Base-by-base conservation (phyloP, 768 basidiomycete genomes). In the Tylopilus sp. region DNA sequence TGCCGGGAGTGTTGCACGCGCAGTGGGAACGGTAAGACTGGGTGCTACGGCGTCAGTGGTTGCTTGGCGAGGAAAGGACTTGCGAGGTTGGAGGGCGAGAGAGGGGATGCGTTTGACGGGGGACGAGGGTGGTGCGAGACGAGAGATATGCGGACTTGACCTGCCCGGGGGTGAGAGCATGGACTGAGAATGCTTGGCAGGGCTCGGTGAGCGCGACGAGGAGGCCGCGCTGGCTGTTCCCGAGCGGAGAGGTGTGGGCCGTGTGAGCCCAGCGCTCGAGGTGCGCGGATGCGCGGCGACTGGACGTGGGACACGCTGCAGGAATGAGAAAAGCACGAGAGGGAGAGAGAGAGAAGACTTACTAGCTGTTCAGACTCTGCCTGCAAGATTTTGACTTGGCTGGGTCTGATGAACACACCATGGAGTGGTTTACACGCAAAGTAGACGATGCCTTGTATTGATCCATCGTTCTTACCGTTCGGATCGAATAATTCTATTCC, bases 401-500 rank as follows among this genome's bases (percentile, higher is more conserved):
- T 87, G 0, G 88, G 82, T 31, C 90, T 78, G 6, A 98, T 85
- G 65, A 99, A 98, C 25, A 98, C 88, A 42, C 97, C 97, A 72
- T 90, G 74, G 26, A 75, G 74, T 42, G 76, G 73, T 61, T 78
- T 79, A 73, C 93, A 98, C 17, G 73, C 75, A 68, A 99, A 99
- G 72, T 98, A 99, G 2, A 69, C 56, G 44, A 82, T 69, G 15
- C 87, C 92, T 31, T 85, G 75, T 8, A 99, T 88, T 1, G 83
- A 80, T 1, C 97, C 97, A 60, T 98, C 91, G 74, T 99, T 99
- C 84, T 98, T 99, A 35, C 97, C 97, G 40, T 81, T 86, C 8
- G 81, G 70, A 60, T 86, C 85, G 50, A 78, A 80, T 41, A 99
- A 79, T 63, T 95, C 94, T 47, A 98, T 83, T 10, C 97, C 97